Base-by-base conservation (phyloP, 306 rosid species). In the Abrus pulchellus region DNA sequence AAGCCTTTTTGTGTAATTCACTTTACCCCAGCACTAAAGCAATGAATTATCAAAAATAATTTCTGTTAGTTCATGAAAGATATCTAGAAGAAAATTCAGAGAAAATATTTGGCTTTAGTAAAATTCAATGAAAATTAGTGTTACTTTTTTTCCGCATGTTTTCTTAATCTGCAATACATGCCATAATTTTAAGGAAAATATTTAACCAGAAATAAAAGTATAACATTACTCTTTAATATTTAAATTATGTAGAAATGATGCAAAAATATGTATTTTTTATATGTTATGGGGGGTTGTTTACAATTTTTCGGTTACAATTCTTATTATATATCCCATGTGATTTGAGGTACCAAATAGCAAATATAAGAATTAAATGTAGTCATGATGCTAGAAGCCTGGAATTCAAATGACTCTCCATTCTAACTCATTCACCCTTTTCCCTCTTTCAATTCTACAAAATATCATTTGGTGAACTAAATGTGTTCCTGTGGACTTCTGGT, bases 381-480 rank as follows among this genome's bases (percentile, higher is more conserved):
- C 43, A 72, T 30, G 59, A 47, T 33, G 27, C 62, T 49, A 49
- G 13, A 20, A 20, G 20, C 20, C 20, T 20, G 20, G 20, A 9
- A 43, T 67, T 10, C 27, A 4, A 74, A 74, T 57, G 60, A 59
- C 6, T 11, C 50, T 30, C 43, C 79, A 28, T 44, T 43, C 70
- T 41, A 44, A 57, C 2, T 45, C 41, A 28, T 57, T 44, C 49
- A 44, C 38, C 28, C 29, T 56, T 11, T 57, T n/a, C 52, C 53
- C 77, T 57, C 62, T 9, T 8, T 6, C 64, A 79, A 33, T 38
- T 80, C 56, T 47, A 33, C 41, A 47, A 34, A n/a, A 36, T 72
- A 49, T 60, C 28, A 47, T 62, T 50, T 49, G 5, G 57, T 1
- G 2, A 40, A 33, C 61, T 11, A n/a, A 52, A 40, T 6, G 13